These are phyloP conservation scores for Suillus subluteus DNA, from an alignment of 768 basidiomycete genomes.

Conservation along the genomic window DNA sequence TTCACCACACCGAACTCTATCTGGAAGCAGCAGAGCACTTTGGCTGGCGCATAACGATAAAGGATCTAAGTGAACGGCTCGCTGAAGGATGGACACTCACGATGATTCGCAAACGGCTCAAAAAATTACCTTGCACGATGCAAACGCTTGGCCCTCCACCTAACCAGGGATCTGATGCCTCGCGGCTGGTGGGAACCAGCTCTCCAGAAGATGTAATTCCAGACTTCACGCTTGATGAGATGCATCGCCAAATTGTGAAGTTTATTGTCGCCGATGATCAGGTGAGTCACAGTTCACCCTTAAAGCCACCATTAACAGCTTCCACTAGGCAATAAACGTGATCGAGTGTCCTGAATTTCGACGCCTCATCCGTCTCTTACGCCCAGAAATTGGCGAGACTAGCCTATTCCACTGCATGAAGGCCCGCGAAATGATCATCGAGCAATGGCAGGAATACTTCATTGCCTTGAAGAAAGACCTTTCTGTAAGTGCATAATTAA, in stretches of 20 bases:
- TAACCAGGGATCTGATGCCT: not conserved
- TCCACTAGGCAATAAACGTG: slow-evolving; percentile 9
- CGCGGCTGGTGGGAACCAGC: not conserved
- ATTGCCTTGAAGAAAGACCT: slow-evolving; percentile 24
- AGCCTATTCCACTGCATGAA: slow-evolving; percentile 31
- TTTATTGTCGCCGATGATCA: no score
- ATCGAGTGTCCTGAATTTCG: slow-evolving; percentile 29
- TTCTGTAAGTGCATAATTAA: slow-evolving; percentile 19
- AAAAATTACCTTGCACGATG: not conserved
- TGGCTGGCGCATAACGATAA: not conserved
- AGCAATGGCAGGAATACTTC: slow-evolving; percentile 26
- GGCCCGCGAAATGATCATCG: slow-evolving; percentile 22
- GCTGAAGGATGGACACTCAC: not conserved
- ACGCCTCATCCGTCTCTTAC: slow-evolving; percentile 25
- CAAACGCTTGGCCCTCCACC: not conserved
- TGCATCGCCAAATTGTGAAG: no score
- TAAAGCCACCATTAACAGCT: not conserved
- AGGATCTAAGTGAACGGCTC: not conserved
- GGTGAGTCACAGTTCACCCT: not conserved
- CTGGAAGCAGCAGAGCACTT: not conserved
- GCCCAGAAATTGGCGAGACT: slow-evolving; percentile 23
- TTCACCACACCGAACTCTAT: not conserved
- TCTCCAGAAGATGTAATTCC: no score
- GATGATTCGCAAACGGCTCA: not conserved
- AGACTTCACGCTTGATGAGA: no score